A percentile compares a stretch with the other conserved stretches of the same genome.
These are phyloP conservation scores for Chenopodium suecicum DNA, from an alignment of 148 eudicot genomes.

Conservation along the genomic window DNA sequence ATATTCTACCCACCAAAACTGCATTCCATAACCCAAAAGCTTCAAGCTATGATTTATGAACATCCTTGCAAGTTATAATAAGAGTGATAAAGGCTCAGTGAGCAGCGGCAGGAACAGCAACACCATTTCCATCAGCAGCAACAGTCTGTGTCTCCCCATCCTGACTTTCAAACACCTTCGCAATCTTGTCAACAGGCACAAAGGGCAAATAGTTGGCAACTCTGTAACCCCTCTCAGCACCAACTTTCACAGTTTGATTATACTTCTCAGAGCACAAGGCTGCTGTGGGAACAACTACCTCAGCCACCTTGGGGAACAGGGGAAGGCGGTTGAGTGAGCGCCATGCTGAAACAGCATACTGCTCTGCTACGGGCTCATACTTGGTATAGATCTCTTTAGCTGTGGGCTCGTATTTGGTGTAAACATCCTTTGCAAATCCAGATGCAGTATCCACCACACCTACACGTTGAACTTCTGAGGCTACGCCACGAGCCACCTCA, in stretches of 20 bases:
- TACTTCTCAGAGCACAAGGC: slow-evolving; percentile 77
- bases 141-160: slow-evolving; percentile 23
- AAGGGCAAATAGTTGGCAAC: slow-evolving; percentile 75
- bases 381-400: slow-evolving; percentile 73
- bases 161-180: slow-evolving; percentile 48
- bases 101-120: slow-evolving; percentile 22
- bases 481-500: slow-evolving; percentile 62
- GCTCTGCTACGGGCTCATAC: slow-evolving; percentile 88
- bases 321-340: slow-evolving; percentile 76
- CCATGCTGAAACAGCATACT: slow-evolving; percentile 77
- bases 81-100: slow-evolving; percentile 3
- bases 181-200: slow-evolving; percentile 85
- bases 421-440: slow-evolving; percentile 62
- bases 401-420: slow-evolving; percentile 76
- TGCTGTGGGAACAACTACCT: slow-evolving; percentile 69
- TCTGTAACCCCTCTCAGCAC: slow-evolving; percentile 71
- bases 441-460: slow-evolving; percentile 79
- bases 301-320: slow-evolving; percentile 74
- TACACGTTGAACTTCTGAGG: slow-evolving; percentile 65
- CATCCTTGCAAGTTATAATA: background rate
- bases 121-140: slow-evolving; percentile 8
- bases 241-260: slow-evolving; percentile 59
- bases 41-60: slow-evolving; percentile 9
- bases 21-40: slow-evolving; percentile 16
- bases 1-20: slow-evolving; percentile 22